Evolutionary conservation across 129 eudicot species (phyloP), one percentile per base, ranked within the genome.

Genomic region (Pseudognaphalium luteoalbum): DNA sequence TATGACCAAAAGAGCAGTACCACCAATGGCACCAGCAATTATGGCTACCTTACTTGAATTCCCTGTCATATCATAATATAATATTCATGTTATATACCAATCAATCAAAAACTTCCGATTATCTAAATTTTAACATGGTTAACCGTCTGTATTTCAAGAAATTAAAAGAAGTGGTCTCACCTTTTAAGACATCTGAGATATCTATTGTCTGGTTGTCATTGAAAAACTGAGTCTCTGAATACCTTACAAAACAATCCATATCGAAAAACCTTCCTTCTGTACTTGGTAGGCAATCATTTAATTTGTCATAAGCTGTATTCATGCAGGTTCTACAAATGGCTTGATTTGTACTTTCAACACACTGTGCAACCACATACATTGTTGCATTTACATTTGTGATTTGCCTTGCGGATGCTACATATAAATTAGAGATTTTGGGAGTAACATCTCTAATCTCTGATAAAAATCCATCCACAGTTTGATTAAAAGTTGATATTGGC

Each of bases 231-330:
- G 81, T 76, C n/a, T 54, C 81, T 0, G 91, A 90, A 64, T 82
- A 90, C 82, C 91, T 86, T 37, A 82, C 56, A 34, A 87, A 88
- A 76, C 96, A 87, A 30, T 83, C 93, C 4, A 83, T 80, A 66
- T 84, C 91, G 50, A 85, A 39, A 76, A 81, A 86, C 75, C 84
- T 77, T 37, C 89, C 93, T 68, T 90, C 86, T 0, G 81, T 81
- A 10, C 65, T 39, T 3, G 96, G 91, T 20, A 82, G 83, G 56
- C 96, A 90, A 20, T 50, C 66, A 19, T 37, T 56, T 35, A 88
- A 72, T 34, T 76, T 78, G 44, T 47, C 25, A 70, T 80, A 60
- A 15, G 93, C 93, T 33, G 74, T 34, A n/a, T 81, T 70, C 82
- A 90, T 78, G 85, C 93, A 90, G 34, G 65, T 82, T 61, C 51